phyloP scores from a whole-genome alignment of 2,329 filamentous ascomycete species.

The Talaromyces amestolkiae region DNA sequence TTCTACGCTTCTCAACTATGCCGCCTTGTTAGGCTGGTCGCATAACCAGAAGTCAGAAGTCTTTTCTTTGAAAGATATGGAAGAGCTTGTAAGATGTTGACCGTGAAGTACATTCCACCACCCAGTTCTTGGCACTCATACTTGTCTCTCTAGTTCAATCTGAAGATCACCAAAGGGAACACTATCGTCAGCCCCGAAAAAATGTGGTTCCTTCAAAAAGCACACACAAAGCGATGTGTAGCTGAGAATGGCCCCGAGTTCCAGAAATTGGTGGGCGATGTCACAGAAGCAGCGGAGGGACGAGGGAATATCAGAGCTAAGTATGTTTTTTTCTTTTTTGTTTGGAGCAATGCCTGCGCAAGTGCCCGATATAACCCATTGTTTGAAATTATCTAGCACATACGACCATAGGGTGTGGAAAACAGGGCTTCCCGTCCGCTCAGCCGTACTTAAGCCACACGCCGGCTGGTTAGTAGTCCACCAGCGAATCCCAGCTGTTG shows the following conservation, averaged over 20 bases:
- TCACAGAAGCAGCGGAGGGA: slow-evolving; percentile 30
- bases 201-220: slow-evolving; percentile 72
- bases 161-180: slow-evolving; percentile 89
- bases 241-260: slow-evolving; percentile 44
- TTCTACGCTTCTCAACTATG: slow-evolving; percentile 72
- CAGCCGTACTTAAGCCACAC: slow-evolving; percentile 23
- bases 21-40: slow-evolving; percentile 81
- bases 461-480: slow-evolving; percentile 22
- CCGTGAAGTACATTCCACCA: neutral
- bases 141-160: slow-evolving; percentile 60
- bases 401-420: slow-evolving; percentile 23
- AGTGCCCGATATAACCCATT: slow-evolving; percentile 4
- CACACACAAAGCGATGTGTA: slow-evolving; percentile 58
- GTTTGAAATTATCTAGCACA: neutral
- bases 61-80: slow-evolving; percentile 67
- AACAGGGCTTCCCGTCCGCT: slow-evolving; percentile 23
- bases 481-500: slow-evolving; percentile 22
- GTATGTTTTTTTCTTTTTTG: slow-evolving; percentile 8
- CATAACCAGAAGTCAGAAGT: slow-evolving; percentile 67
- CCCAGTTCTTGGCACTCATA: slow-evolving; percentile 25
- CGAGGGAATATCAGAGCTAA: slow-evolving; percentile 11
- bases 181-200: slow-evolving; percentile 79
- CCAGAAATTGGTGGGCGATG: slow-evolving; percentile 39
- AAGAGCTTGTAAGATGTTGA: slow-evolving; percentile 57
- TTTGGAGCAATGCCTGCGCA: neutral